Percentiles rank a stretch among this genome's conserved stretches.
phyloP scores from a whole-genome alignment of 352 stramenopile species.

The Phytophthora ramorum region DNA sequence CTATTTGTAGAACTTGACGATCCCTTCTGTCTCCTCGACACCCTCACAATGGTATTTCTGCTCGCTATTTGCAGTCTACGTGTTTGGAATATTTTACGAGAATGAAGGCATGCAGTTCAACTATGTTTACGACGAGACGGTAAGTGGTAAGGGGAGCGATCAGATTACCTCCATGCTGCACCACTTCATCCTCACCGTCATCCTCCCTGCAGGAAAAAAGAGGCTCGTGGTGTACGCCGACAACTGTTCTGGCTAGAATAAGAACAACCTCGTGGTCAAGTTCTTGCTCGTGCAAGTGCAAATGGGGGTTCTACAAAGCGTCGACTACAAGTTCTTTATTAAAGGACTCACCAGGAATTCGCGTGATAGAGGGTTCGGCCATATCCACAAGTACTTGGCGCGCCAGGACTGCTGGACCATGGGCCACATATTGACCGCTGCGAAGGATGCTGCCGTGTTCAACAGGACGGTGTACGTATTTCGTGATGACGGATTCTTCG shows the following conservation, averaged over 20 bases:
- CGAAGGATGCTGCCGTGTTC: no score
- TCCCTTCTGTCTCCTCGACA: slow-evolving; percentile 6
- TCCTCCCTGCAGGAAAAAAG: background rate
- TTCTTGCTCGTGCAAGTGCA: slow-evolving; percentile 8
- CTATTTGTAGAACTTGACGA: slow-evolving; percentile 29
- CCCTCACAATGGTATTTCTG: slow-evolving; percentile 34
- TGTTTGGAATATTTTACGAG: no score
- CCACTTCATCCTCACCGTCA: background rate
- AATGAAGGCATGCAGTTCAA: no score
- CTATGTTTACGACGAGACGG: no score
- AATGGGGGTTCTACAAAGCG: slow-evolving; percentile 4
- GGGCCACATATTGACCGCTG: background rate
- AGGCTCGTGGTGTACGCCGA: no score
- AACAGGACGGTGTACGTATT: no score
- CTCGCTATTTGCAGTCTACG: slow-evolving; percentile 19
- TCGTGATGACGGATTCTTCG: no score
- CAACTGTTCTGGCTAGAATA: slow-evolving; percentile 19
- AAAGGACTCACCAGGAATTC: slow-evolving; percentile 33
- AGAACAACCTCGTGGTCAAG: slow-evolving; percentile 24
- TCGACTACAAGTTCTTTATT: slow-evolving; percentile 26
- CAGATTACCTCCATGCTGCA: slow-evolving; percentile 11
- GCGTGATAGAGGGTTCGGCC: slow-evolving; percentile 21
- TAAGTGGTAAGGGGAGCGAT: no score
- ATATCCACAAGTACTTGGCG: slow-evolving; percentile 15
- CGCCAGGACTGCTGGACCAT: slow-evolving; percentile 14